Evolutionary conservation across 495 filamentous ascomycete species (phyloP).

Genomic region (Glutinoglossum americanum): DNA sequence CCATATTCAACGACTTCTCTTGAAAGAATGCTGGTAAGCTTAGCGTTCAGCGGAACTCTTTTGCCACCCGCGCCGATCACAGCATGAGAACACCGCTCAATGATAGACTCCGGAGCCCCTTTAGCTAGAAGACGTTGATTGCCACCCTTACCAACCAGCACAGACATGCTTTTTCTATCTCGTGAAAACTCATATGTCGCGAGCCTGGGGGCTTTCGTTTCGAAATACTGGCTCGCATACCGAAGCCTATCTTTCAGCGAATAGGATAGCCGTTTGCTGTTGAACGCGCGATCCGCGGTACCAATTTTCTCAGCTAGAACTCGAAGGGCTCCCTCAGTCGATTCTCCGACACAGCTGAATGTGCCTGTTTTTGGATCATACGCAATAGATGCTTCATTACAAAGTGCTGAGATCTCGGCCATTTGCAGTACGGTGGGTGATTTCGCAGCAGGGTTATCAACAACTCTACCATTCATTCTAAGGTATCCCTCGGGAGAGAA

Average conservation of each 20-base stretch:
- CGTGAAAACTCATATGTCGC: constrained; percentile 94
- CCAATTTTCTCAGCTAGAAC: constrained; percentile 92
- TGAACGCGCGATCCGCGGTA: constrained; percentile 34
- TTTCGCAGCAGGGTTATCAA: constrained; percentile 47
- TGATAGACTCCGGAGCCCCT: constrained; percentile 81
- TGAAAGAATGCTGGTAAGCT: constrained; percentile 42
- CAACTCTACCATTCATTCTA: constrained; percentile 36
- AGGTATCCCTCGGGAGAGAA: constrained; percentile 72
- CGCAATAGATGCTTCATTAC: constrained; percentile 72
- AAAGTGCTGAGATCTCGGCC: constrained; percentile 69
- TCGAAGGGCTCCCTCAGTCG: constrained; percentile 84
- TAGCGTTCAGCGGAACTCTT: constrained; percentile 43
- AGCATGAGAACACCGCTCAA: constrained; percentile 71
- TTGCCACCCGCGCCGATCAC: constrained; percentile 56
- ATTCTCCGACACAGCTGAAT: constrained; percentile 79
- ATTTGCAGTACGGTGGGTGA: constrained; percentile 66
- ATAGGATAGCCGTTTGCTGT: constrained; percentile 26
- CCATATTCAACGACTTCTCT: constrained; percentile 74
- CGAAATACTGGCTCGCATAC: constrained; percentile 66
- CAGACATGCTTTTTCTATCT: constrained; percentile 98
- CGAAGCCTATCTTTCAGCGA: constrained; percentile 41
- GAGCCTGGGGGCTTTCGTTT: constrained; percentile 46
- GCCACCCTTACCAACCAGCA: constrained; percentile 48
- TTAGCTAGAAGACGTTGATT: constrained; percentile 78
- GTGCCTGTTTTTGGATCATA: constrained; percentile 51